A percentile compares a stretch with the other conserved stretches of the same genome.
These are phyloP conservation scores for Lentinula novae-zelandiae DNA, from an alignment of 1,284 basidiomycete species.

Conservation along the genomic window DNA sequence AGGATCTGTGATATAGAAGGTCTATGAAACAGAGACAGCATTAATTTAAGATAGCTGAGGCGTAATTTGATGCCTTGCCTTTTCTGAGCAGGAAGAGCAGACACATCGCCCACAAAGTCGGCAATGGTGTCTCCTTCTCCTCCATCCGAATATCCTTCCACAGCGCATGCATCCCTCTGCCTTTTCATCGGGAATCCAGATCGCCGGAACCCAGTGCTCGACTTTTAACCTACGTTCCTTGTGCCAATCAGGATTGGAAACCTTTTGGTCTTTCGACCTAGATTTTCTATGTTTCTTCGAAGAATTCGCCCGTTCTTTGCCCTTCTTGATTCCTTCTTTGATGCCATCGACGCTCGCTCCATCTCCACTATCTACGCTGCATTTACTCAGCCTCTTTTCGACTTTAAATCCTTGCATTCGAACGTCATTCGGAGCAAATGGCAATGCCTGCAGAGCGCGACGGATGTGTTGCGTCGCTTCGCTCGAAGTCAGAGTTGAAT, in stretches of 20 bases:
- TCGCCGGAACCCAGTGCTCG: slow-evolving; percentile 86
- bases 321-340: neutral
- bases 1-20: slow-evolving; percentile 71
- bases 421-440: slow-evolving; percentile 56
- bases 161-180: slow-evolving; percentile 84
- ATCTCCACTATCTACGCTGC: neutral
- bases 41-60: slow-evolving; percentile 1
- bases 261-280: slow-evolving; percentile 20
- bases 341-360: neutral
- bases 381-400: slow-evolving; percentile 14
- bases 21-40: slow-evolving; percentile 38
- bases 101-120: slow-evolving; percentile 86
- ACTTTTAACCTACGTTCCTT: slow-evolving; percentile 52
- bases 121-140: slow-evolving; percentile 86
- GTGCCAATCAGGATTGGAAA: neutral
- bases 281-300: slow-evolving; percentile 17
- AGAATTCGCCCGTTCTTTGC: neutral
- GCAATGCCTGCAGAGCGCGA: slow-evolving; percentile 67
- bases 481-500: slow-evolving; percentile 78
- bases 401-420: slow-evolving; percentile 27
- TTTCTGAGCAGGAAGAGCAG: slow-evolving; percentile 78
- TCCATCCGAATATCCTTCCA: slow-evolving; percentile 72
- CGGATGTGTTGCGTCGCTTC: slow-evolving; percentile 71
- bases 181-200: slow-evolving; percentile 89
- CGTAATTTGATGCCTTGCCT: slow-evolving; percentile 42